Evolutionary conservation across 345 rosid species (phyloP).

Genomic region (Brassica cretica): DNA sequence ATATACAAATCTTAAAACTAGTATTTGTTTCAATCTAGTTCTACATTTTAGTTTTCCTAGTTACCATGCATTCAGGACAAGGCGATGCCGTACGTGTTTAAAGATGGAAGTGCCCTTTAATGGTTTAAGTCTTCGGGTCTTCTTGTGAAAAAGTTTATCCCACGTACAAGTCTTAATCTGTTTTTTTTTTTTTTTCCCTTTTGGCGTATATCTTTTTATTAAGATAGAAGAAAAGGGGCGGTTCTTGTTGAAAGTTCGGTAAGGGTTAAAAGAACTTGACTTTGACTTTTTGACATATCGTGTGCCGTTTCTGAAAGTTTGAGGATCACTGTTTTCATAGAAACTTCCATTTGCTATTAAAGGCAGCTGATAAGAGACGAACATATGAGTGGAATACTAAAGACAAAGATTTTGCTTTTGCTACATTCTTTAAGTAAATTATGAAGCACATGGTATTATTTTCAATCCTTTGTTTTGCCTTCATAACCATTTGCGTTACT

Average conservation of each 20-base stretch:
- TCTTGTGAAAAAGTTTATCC: neutral
- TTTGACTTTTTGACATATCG: conserved; percentile 2
- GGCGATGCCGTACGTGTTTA: neutral
- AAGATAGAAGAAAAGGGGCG: neutral
- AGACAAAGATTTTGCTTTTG: neutral
- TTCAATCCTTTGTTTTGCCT: conserved; percentile 15
- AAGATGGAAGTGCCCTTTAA: neutral
- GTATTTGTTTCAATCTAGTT: neutral
- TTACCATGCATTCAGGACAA: neutral
- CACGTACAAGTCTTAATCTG: neutral
- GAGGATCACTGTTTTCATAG: neutral
- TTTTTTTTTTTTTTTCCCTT: no score
- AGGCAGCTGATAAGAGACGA: neutral
- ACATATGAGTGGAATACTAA: neutral
- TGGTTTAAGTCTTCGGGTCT: neutral
- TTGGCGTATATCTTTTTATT: neutral
- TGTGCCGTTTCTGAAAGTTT: neutral
- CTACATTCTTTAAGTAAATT: neutral
- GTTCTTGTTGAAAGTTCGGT: neutral
- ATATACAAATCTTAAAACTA: neutral
- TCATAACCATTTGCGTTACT: conserved; percentile 6
- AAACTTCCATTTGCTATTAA: neutral
- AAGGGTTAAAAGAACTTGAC: neutral
- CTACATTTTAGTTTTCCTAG: neutral
- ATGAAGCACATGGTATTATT: conserved; percentile 15